Evolutionary conservation across 768 basidiomycete species (phyloP), one percentile per base, ranked within the genome.

Genomic region (Ephemerocybe angulata): DNA sequence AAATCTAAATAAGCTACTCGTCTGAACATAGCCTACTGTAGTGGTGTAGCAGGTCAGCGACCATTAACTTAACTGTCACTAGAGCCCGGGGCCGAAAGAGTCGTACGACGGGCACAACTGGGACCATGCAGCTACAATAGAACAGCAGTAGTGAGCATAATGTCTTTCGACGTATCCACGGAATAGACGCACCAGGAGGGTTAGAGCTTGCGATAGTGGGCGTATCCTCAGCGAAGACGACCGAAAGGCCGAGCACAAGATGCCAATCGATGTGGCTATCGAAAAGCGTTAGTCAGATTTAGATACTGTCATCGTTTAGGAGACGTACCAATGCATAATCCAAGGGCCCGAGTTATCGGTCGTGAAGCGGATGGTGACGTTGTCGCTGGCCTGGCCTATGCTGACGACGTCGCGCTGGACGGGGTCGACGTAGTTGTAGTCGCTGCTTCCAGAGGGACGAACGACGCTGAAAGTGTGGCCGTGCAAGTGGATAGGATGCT

Each of bases 241-340:
- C 64, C 2, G 71, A 68, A 11, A 69, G 65, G 11, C 76, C 71
- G 37, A 65, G 66, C 12, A 74, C 64, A 8, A 81, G 62, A 66
- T 82, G 81, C 71, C 76, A 81, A 52, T 81, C 78, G 52, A 81
- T 82, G 58, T 81, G 80, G 55, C 77, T 77, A 35, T 3, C 4
- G 37, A 37, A 24, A 12, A 24, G 22, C 40, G 21, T 55, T 25
- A 22, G 27, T 29, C 35, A 33, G 15, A 58, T n/a, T 31, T 21
- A 22, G 53, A n/a, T 25, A 25, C 6, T 4, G 22, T 4, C 3
- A 43, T 43, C 44, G 19, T 24, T 19, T n/a, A 17, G 44, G 21
- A 11, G 22, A 54, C 69, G 15, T 24, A 74, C 73, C 80, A 81
- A 58, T 80, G 80, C 27, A 80, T 55, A 48, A 78, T 68, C 77